These are phyloP conservation scores for Coemansia sp. DNA, from an alignment of 192 early-diverging fungal genomes.

Conservation along the genomic window DNA sequence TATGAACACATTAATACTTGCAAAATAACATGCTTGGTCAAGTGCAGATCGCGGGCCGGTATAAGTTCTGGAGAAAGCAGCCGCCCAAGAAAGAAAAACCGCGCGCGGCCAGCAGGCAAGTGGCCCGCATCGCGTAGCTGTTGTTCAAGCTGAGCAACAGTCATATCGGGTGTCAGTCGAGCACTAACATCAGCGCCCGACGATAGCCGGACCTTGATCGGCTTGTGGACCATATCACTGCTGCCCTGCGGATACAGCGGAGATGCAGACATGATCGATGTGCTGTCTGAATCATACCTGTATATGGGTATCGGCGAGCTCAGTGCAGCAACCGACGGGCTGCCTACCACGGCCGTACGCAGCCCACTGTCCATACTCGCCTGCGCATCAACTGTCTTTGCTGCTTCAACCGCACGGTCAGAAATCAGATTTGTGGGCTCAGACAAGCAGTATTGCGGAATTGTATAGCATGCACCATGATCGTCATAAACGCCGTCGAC, in stretches of 20 bases:
- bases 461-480: slow-evolving; percentile 66
- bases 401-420: not conserved
- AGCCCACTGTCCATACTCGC: slow-evolving; percentile 21
- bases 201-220: slow-evolving; percentile 24
- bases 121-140: slow-evolving; percentile 15
- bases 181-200: slow-evolving; percentile 18
- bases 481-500: slow-evolving; percentile 80
- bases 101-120: slow-evolving; percentile 22
- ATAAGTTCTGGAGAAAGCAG: slow-evolving; percentile 30
- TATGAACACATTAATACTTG: slow-evolving; percentile 22
- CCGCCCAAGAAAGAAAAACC: slow-evolving; percentile 57
- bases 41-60: slow-evolving; percentile 24
- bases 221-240: not conserved
- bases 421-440: slow-evolving; percentile 58
- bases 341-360: not conserved
- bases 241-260: not conserved
- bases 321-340: not conserved
- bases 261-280: not conserved
- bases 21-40: slow-evolving; percentile 17
- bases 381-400: not conserved
- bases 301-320: slow-evolving; percentile 1
- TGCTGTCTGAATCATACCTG: slow-evolving; percentile 3
- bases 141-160: slow-evolving; percentile 39
- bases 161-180: slow-evolving; percentile 13
- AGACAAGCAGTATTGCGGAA: slow-evolving; percentile 68